Conservation (phyloP, 805 yeast species). For the Metschnikowia lochheadii region DNA sequence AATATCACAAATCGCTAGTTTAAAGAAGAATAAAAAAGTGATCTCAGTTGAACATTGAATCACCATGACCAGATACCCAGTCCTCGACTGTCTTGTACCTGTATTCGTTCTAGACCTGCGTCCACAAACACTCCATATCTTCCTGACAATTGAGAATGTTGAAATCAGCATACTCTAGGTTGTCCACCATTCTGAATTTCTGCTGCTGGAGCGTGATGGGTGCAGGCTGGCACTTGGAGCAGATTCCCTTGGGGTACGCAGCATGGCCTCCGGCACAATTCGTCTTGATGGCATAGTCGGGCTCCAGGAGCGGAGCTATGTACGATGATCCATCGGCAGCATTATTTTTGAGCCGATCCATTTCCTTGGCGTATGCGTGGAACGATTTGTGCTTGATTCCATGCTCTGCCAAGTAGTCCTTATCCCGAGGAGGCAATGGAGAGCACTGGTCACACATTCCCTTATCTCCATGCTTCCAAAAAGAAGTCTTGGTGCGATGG, state of each 20-base stretch:
- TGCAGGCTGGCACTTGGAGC: slow-evolving; percentile 95
- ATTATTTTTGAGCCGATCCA: slow-evolving; percentile 65
- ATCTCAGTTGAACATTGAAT: too few species aligned
- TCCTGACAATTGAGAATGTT: slow-evolving; percentile 69
- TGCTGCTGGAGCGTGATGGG: slow-evolving; percentile 91
- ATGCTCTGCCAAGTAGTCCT: slow-evolving; percentile 64
- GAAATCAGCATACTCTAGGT: slow-evolving; percentile 82
- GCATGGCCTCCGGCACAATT: slow-evolving; percentile 77
- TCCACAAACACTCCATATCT: too few species aligned
- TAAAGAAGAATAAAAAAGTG: too few species aligned
- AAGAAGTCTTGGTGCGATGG: slow-evolving; percentile 50
- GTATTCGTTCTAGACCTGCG: too few species aligned
- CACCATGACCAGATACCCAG: too few species aligned
- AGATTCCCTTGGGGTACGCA: slow-evolving; percentile 93
- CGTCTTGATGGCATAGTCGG: slow-evolving; percentile 59
- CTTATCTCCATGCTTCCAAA: slow-evolving; percentile 84
- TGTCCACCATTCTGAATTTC: slow-evolving; percentile 92
- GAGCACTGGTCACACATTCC: slow-evolving; percentile 99
- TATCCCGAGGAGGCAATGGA: slow-evolving; percentile 94
- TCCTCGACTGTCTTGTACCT: too few species aligned
- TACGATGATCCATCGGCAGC: slow-evolving; percentile 56
- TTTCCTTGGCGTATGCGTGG: slow-evolving; percentile 73
- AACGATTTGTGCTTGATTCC: slow-evolving; percentile 85
- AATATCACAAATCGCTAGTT: too few species aligned
- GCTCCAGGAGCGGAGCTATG: slow-evolving; percentile 74